Conservation (phyloP, 225 moss, liverwort and hornwort species). For the Bryum argenteum region DNA sequence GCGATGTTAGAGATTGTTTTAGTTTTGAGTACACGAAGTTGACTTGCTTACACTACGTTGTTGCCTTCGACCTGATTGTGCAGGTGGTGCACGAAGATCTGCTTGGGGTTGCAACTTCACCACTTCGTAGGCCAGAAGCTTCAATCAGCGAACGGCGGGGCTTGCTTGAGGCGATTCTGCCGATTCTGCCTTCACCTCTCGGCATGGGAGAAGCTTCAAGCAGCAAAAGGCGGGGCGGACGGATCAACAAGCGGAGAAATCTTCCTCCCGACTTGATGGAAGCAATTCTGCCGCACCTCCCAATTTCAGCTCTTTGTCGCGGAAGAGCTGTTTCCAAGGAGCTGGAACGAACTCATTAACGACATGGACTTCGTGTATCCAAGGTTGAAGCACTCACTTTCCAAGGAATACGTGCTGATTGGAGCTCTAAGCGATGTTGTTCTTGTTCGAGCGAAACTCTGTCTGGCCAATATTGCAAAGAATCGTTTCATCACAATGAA, state of each 20-base stretch:
- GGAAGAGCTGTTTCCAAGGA: neutral
- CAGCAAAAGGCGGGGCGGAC: neutral
- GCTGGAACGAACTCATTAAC: neutral
- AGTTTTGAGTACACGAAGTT: too few species aligned
- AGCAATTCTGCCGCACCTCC: neutral
- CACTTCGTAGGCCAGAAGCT: neutral
- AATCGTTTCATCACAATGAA: neutral
- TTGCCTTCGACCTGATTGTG: too few species aligned
- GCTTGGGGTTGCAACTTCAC: too few species aligned
- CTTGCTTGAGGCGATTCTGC: too few species aligned
- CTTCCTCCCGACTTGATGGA: conserved; percentile 3
- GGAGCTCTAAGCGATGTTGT: neutral
- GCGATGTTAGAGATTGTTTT: too few species aligned
- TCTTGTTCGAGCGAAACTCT: neutral
- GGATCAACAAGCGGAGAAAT: neutral
- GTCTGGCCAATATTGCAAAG: neutral
- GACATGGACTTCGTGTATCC: neutral
- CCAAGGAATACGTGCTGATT: neutral
- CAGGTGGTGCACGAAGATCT: too few species aligned
- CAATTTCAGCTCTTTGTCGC: neutral
- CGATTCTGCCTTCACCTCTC: too few species aligned
- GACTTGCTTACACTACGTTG: too few species aligned
- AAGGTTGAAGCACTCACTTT: neutral
- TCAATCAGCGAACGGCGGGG: too few species aligned
- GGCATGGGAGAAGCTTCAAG: neutral